A percentile compares a stretch with the other conserved stretches of the same genome.
Evolutionary conservation across 805 yeast species (phyloP).

Genomic region (Metschnikowia dekortorum): DNA sequence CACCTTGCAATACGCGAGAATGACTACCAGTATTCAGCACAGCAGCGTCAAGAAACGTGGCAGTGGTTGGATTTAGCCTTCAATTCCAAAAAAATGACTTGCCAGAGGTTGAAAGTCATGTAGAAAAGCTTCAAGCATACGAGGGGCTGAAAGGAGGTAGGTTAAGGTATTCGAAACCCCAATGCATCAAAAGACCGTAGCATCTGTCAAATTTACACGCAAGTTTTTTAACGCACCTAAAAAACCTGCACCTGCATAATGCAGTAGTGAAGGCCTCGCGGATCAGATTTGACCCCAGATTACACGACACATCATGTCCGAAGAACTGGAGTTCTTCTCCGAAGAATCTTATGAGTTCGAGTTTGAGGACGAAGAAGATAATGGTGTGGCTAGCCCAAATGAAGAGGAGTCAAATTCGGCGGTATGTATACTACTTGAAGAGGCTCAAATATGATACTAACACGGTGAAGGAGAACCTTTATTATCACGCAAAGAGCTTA

Average conservation of each 20-base stretch:
- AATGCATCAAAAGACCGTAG: too few relatives aligned
- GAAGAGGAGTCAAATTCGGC: conserved; percentile 14
- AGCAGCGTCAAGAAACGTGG: too few relatives aligned
- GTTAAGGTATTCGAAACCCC: too few relatives aligned
- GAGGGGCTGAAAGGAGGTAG: too few relatives aligned
- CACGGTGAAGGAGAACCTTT: conserved; percentile 23
- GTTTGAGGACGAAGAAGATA: conserved; percentile 30
- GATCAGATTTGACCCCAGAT: neutral
- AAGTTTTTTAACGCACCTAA: neutral
- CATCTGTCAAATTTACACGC: too few relatives aligned
- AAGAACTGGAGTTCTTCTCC: conserved; percentile 32
- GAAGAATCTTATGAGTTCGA: conserved; percentile 42
- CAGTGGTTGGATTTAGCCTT: too few relatives aligned
- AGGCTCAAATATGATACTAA: conserved; percentile 11
- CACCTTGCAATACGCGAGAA: too few relatives aligned
- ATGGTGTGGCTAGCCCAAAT: conserved; percentile 24
- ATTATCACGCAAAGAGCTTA: conserved; percentile 35
- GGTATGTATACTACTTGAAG: conserved; percentile 4
- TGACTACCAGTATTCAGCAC: too few relatives aligned
- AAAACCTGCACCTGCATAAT: neutral
- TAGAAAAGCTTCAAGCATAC: too few relatives aligned
- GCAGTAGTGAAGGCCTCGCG: neutral
- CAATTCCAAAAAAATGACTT: too few relatives aligned
- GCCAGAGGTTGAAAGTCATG: too few relatives aligned
- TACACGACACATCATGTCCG: conserved; percentile 24